phyloP scores from a whole-genome alignment of 495 filamentous ascomycete species.

The Xylaria palmicola region DNA sequence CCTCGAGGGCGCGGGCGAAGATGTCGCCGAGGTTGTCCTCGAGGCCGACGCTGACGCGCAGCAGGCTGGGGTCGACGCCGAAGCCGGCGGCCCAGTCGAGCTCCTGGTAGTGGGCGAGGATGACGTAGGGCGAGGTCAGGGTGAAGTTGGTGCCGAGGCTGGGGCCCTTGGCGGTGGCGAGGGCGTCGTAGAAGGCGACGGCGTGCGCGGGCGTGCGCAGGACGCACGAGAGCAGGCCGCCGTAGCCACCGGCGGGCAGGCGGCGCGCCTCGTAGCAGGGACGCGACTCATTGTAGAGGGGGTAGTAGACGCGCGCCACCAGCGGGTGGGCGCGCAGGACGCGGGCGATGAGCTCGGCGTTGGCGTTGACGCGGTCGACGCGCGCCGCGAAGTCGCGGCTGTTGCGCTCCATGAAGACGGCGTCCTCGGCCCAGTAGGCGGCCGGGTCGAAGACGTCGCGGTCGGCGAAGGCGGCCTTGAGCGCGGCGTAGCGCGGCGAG shows the following conservation, averaged over 20 bases:
- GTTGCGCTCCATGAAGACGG: constrained; percentile 92
- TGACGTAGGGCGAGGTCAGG: constrained; percentile 80
- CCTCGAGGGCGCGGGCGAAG: constrained; percentile 50
- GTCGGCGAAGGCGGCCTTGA: constrained; percentile 62
- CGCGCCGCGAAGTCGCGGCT: constrained; percentile 86
- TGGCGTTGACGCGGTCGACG: constrained; percentile 80
- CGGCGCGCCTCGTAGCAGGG: constrained; percentile 76
- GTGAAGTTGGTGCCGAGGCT: constrained; percentile 98
- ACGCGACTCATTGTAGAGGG: constrained; percentile 68
- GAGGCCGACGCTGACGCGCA: constrained; percentile 87
- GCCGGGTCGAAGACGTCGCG: constrained; percentile 84
- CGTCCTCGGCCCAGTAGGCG: constrained; percentile 89
- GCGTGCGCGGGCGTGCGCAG: constrained; percentile 71
- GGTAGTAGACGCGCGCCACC: constrained; percentile 85
- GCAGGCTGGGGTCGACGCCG: constrained; percentile 72
- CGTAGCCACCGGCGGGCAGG: constrained; percentile 78
- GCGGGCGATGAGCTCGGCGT: constrained; percentile 79
- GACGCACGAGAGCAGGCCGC: constrained; percentile 81
- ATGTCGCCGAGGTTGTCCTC: constrained; percentile 65
- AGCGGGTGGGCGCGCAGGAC: constrained; percentile 53
- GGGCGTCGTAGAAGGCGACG: constrained; percentile 76
- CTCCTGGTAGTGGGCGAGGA: constrained; percentile 90
- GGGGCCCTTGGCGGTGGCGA: constrained; percentile 89
- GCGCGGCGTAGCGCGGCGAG: constrained; percentile 61
- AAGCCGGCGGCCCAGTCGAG: constrained; percentile 83